These are phyloP conservation scores for Xanthoconium purpureum DNA, from an alignment of 768 basidiomycete species.

Conservation along the genomic window DNA sequence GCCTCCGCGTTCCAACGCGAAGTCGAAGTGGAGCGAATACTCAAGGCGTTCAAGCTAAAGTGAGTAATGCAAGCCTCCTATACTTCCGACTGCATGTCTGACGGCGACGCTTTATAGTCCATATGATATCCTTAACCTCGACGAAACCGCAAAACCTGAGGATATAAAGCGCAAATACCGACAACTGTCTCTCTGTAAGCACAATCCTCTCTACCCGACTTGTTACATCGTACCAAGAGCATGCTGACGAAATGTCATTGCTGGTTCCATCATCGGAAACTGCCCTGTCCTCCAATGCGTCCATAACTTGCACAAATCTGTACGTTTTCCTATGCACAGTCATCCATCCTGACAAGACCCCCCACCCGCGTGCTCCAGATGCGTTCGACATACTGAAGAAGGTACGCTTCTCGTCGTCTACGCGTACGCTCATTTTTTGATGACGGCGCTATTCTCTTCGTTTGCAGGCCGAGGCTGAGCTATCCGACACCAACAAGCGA, in stretches of 20 bases:
- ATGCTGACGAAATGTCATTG: slow-evolving; percentile 20
- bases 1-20: slow-evolving; percentile 85
- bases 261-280: slow-evolving; percentile 1
- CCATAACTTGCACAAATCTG: slow-evolving; percentile 16
- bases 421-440: background rate
- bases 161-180: slow-evolving; percentile 89
- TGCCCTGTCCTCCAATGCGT: background rate
- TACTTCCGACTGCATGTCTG: background rate
- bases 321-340: slow-evolving; percentile 57
- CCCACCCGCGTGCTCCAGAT: slow-evolving; percentile 83
- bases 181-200: slow-evolving; percentile 80
- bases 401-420: slow-evolving; percentile 38
- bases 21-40: slow-evolving; percentile 85
- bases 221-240: slow-evolving; percentile 6
- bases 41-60: slow-evolving; percentile 97
- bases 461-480: slow-evolving; percentile 75
- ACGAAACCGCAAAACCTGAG: slow-evolving; percentile 63
- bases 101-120: slow-evolving; percentile 50
- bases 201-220: slow-evolving; percentile 11
- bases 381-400: slow-evolving; percentile 95
- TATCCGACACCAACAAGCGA: slow-evolving; percentile 74
- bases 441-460: background rate
- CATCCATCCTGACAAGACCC: slow-evolving; percentile 98
- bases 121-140: slow-evolving; percentile 89
- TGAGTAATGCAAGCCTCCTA: slow-evolving; percentile 36